Conservation (phyloP, 169 alveolate genomes). For the Plasmodium blacklocki region DNA sequence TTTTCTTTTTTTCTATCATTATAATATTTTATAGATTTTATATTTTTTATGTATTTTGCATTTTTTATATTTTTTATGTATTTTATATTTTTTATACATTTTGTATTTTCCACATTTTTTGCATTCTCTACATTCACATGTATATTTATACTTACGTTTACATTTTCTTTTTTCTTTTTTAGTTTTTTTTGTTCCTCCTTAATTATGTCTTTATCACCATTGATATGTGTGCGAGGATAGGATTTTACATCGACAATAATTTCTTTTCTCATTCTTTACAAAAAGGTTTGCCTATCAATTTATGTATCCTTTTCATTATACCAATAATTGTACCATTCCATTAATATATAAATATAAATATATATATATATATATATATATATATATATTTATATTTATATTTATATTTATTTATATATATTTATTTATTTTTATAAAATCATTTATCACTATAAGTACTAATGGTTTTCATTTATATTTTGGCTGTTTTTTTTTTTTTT, state of each 20-base stretch:
- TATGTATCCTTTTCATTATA: too few species aligned
- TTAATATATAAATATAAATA: too few species aligned
- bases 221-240: background rate
- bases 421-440: too few species aligned
- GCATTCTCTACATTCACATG: background rate
- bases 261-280: background rate
- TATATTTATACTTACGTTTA: background rate
- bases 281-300: too few species aligned
- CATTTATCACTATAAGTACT: too few species aligned
- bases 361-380: too few species aligned
- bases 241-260: background rate
- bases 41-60: slow-evolving; percentile 1
- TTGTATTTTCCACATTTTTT: background rate
- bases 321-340: too few species aligned
- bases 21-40: background rate
- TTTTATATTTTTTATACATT: background rate
- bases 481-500: too few species aligned
- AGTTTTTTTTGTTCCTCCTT: background rate
- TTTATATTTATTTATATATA: too few species aligned
- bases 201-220: background rate
- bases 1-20: background rate
- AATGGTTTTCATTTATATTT: too few species aligned
- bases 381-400: too few species aligned
- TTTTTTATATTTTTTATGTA: background rate
- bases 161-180: too few species aligned